phyloP scores from a whole-genome alignment of 192 early-diverging fungal species.

The Linnemannia elongata region DNA sequence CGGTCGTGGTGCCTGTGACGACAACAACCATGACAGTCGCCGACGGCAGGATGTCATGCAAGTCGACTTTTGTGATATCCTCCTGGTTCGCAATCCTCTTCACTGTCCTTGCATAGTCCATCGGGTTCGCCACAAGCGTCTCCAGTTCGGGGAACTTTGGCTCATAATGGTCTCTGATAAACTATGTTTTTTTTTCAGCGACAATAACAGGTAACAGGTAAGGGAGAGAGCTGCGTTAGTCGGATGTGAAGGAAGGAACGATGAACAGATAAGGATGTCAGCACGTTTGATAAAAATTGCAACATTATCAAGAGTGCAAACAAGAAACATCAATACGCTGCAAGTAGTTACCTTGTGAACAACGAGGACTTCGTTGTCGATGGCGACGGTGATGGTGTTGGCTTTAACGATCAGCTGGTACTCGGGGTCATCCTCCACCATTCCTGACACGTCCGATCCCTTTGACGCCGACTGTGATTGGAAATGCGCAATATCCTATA shows the following conservation, averaged over 20 bases:
- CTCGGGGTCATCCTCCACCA: constrained; percentile 89
- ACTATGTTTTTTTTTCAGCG: constrained; percentile 59
- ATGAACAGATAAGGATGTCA: neutral
- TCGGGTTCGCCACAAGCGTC: constrained; percentile 86
- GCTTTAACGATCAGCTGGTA: constrained; percentile 89
- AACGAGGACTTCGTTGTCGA: constrained; percentile 90
- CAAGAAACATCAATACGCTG: neutral
- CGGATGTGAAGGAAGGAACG: neutral
- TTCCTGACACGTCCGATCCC: constrained; percentile 65
- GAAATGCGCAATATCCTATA: constrained; percentile 69
- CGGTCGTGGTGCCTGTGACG: constrained; percentile 90
- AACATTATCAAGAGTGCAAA: neutral
- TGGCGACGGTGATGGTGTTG: constrained; percentile 86
- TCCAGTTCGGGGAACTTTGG: constrained; percentile 93
- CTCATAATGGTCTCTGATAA: constrained; percentile 92
- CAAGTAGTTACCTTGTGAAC: constrained; percentile 81
- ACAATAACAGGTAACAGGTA: constrained; percentile 1
- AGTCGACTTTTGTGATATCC: constrained; percentile 86
- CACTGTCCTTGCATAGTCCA: constrained; percentile 91
- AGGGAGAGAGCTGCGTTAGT: neutral
- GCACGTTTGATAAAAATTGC: neutral
- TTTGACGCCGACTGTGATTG: constrained; percentile 46
- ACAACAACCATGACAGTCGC: constrained; percentile 93
- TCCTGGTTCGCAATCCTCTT: constrained; percentile 82
- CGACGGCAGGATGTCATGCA: constrained; percentile 84